Percentiles rank a stretch among this genome's conserved stretches.
phyloP scores from a whole-genome alignment of 257 asterid species.

The Cordia subcordata region DNA sequence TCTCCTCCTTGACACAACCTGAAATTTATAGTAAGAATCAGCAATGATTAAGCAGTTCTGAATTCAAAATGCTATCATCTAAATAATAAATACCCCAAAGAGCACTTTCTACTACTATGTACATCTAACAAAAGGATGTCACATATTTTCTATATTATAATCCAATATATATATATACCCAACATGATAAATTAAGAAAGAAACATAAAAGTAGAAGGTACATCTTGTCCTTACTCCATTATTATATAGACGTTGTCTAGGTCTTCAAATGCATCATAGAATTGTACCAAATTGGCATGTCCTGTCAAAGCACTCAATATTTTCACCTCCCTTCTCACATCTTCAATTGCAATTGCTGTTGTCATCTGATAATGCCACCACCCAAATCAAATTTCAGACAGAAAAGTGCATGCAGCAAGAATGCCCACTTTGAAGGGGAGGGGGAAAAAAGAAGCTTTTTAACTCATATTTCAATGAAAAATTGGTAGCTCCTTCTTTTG shows the following conservation, averaged over 20 bases:
- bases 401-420: too few species aligned
- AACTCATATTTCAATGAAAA: too few species aligned
- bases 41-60: too few species aligned
- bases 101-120: too few species aligned
- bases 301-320: slow-evolving; percentile 53
- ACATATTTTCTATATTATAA: too few species aligned
- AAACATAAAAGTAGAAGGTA: neutral
- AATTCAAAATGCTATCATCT: too few species aligned
- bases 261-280: slow-evolving; percentile 67
- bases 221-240: slow-evolving; percentile 56
- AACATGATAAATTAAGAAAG: neutral
- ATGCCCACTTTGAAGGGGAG: too few species aligned
- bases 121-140: too few species aligned
- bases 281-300: slow-evolving; percentile 47
- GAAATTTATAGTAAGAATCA: slow-evolving; percentile 9
- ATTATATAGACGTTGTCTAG: slow-evolving; percentile 53
- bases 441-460: too few species aligned
- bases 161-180: too few species aligned
- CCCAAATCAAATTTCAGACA: neutral
- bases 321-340: slow-evolving; percentile 61
- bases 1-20: slow-evolving; percentile 79
- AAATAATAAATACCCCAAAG: too few species aligned
- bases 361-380: slow-evolving; percentile 44
- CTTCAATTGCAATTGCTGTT: slow-evolving; percentile 60
- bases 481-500: too few species aligned